These are phyloP conservation scores for Suillus sp. DNA, from an alignment of 768 basidiomycete species.

Conservation along the genomic window DNA sequence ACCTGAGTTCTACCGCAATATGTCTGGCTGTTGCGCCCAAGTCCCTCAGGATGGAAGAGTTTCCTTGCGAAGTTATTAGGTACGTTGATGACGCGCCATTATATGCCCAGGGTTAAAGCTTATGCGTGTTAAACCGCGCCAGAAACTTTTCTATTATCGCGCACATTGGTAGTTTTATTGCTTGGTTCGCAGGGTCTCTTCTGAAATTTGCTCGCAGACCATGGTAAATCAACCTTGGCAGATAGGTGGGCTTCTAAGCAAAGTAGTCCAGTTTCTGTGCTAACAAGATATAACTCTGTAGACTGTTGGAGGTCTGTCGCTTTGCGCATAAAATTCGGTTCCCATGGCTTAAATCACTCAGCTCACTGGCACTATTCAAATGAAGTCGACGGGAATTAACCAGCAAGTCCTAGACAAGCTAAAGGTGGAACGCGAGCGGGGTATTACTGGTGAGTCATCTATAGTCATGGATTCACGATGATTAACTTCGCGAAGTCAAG, in stretches of 20 bases:
- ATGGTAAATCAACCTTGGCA: conserved; percentile 94
- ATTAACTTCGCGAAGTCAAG: conserved; percentile 60
- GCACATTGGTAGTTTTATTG: conserved; percentile 69
- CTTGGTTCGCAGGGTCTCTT: not conserved
- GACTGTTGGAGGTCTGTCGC: conserved; percentile 67
- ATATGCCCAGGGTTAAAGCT: not conserved
- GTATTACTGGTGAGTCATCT: conserved; percentile 77
- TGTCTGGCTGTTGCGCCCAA: conserved; percentile 33
- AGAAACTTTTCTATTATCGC: conserved; percentile 97
- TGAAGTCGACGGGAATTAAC: conserved; percentile 64
- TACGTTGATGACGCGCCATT: conserved; percentile 28
- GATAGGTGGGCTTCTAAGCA: conserved; percentile 58
- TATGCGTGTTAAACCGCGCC: not conserved
- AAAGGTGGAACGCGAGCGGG: conserved; percentile 95
- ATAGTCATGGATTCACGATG: not conserved
- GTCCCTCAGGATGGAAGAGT: conserved; percentile 58
- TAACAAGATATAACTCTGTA: conserved; percentile 31
- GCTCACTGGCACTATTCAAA: conserved; percentile 86
- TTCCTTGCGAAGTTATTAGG: conserved; percentile 70
- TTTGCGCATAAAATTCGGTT: conserved; percentile 2
- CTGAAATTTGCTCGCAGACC: conserved; percentile 52
- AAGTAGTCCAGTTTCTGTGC: not conserved
- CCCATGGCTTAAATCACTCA: conserved; percentile 35
- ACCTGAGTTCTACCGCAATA: conserved; percentile 36
- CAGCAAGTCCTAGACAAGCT: conserved; percentile 90